Conservation (phyloP, 768 basidiomycete species). For the Amanita rimosa region DNA sequence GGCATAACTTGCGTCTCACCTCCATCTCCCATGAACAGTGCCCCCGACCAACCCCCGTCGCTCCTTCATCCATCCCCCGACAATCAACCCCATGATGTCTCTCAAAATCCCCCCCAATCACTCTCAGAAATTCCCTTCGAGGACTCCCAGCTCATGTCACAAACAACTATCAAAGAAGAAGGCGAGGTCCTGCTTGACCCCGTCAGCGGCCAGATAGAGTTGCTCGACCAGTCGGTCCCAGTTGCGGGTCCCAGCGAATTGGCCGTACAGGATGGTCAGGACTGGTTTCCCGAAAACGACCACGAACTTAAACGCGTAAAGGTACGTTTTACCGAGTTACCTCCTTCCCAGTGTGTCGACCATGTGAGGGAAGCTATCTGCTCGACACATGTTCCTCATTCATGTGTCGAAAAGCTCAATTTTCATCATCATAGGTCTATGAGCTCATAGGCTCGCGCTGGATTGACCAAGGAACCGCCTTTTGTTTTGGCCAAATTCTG, state of each 20-base stretch:
- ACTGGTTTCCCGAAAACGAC: constrained; percentile 52
- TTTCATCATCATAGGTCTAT: constrained; percentile 58
- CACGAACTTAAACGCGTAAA: constrained; percentile 82
- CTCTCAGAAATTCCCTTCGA: not conserved
- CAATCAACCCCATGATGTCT: constrained; percentile 10
- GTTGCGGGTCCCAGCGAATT: constrained; percentile 23
- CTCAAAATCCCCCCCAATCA: not conserved
- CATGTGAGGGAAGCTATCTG: not conserved
- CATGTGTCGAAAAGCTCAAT: constrained; percentile 12
- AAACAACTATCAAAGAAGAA: constrained; percentile 22
- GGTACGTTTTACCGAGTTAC: constrained; percentile 29
- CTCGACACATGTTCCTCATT: constrained; percentile 7
- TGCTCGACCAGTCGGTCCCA: constrained; percentile 32
- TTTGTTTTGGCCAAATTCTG: constrained; percentile 84
- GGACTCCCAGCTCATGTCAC: not conserved
- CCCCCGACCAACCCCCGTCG: constrained; percentile 21
- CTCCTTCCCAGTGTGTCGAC: constrained; percentile 10
- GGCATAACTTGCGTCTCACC: constrained; percentile 8
- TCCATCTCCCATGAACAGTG: constrained; percentile 28
- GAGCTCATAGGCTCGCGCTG: constrained; percentile 85
- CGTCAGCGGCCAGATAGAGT: constrained; percentile 32
- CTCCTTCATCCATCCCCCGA: constrained; percentile 19
- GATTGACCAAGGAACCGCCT: constrained; percentile 95
- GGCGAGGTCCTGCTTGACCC: constrained; percentile 21
- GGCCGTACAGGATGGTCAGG: constrained; percentile 38